Conservation (phyloP, 2,329 filamentous ascomycete species). For the Rutstroemia sp. region DNA sequence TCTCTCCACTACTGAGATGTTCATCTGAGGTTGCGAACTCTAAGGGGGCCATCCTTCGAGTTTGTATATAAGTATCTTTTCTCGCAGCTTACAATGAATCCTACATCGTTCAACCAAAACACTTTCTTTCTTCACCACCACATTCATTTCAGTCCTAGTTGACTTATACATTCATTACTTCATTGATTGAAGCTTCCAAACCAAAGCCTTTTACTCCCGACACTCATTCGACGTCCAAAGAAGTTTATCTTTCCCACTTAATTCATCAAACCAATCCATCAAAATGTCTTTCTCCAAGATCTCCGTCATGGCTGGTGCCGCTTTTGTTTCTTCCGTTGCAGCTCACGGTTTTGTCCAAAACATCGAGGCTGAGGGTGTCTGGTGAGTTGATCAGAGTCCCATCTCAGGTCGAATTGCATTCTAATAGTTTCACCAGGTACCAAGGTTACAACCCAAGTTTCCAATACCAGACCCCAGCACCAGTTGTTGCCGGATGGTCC, state of each 20-base stretch:
- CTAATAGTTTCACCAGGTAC: neutral
- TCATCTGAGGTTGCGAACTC: neutral
- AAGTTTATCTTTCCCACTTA: neutral
- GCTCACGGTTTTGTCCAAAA: conserved; percentile 4
- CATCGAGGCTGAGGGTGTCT: conserved; percentile 4
- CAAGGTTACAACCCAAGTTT: conserved; percentile 5
- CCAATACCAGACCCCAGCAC: conserved; percentile 20
- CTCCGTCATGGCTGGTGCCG: conserved; percentile 4
- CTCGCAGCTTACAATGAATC: neutral
- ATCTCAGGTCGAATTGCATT: too few relatives aligned
- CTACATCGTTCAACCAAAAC: conserved; percentile 1
- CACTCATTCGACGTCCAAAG: neutral
- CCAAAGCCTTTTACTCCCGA: neutral
- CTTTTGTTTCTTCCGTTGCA: conserved; percentile 1
- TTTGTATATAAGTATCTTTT: conserved; percentile 7
- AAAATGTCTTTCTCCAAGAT: conserved; percentile 10
- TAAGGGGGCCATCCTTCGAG: neutral
- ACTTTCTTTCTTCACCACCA: conserved; percentile 6
- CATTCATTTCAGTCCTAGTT: conserved; percentile 9
- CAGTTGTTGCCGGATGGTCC: conserved; percentile 47
- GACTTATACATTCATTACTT: conserved; percentile 5
- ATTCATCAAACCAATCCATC: neutral
- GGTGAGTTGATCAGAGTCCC: neutral
- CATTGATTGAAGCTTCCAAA: conserved; percentile 8
- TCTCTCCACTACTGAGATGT: neutral